Base-by-base conservation (phyloP, 2,329 filamentous ascomycete species). In the Emergomyces africanus region DNA sequence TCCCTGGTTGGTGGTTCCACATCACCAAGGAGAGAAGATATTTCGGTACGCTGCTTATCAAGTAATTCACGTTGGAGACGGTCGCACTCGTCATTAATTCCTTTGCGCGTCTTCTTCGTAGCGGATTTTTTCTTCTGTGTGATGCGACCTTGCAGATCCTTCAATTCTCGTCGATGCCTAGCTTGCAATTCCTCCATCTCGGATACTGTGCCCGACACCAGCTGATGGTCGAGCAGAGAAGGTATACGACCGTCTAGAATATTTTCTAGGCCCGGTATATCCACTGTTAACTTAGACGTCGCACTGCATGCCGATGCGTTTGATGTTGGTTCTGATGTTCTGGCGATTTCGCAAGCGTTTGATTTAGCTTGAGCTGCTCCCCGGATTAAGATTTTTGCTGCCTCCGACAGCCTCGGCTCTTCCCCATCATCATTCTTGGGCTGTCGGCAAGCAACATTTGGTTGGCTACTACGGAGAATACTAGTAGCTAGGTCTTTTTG, bases 81-180 rank as follows among this genome's bases (percentile, higher is more conserved):
- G 23, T 82, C 81, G 68, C 83, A 85, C 67, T 86, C 83, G 64
- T 85, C 83, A 63, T 84, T 84, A 46, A 92, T 78, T 33, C 86
- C 85, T 71, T 87, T 84, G 55, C 83, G 78, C 9, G 83, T 84
- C 72, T 85, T 86, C 76, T 97, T 99, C 53, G 87, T 95, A 18
- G 94, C 91, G 66, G 88, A 87, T 79, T 96, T 97, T 80, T 96
- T 99, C 81, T 96, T 97, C 75, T 87, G 90, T 5, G 89, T 96
- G 68, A 95, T 85, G 61, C 87, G 85, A 56, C 84, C 82, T 72
- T 95, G 89, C 30, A 99, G 80, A 62, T 97, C 92, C 66, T 85
- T 86, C 71, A 88, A 85, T 75, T 99, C 92, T 73, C 89, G 94
- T 67, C 89, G 85, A 72, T 99, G 94, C 53, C 86, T 87, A 42